Base-by-base conservation (phyloP, 2,329 filamentous ascomycete species). In the Paecilomyces variotii region DNA sequence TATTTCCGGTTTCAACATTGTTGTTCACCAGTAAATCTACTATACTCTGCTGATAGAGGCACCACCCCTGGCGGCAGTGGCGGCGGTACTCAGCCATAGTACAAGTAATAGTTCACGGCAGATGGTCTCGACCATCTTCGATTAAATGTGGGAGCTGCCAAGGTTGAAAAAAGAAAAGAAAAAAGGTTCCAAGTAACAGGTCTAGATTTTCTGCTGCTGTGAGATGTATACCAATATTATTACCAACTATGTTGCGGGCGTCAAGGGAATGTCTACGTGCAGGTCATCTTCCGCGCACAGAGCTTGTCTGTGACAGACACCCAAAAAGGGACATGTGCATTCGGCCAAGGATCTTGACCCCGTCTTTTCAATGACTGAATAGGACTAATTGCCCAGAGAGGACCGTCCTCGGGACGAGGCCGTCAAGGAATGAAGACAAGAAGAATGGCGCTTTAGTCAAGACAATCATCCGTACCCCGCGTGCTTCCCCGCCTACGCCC, bases 401-500 rank as follows among this genome's bases (percentile, higher is more conserved):
- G n/a, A 32, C 19, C 1, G 19, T 19, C 19, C 19, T 19, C 39
- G 12, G n/a, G n/a, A 45, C 10, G 14, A 34, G 4, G 32, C 9
- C 32, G 32, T 34, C 32, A 34, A 3, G 32, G 14, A 34, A 34
- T 11, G 39, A 19, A 24, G 39, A 45, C 19, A 6, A 26, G 24
- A 26, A 14, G 9, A 27, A 14, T 24, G 45, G 74, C 67, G 39
- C 71, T 76, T 1, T 77, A 74, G 14, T 74, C 77, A 11, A 27
- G 50, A 52, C 50, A 52, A 14, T 28, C 24, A 52, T 52, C 27
- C 56, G 35, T 63, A 64, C 4, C 63, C 63, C 39, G 74, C 65
- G 10, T 68, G 65, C 1, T 65, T 65, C n/a, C 76, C 77, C 4
- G 79, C 78, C 9, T 79, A 77, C 54, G 87, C 81, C 81, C 71